phyloP scores from a whole-genome alignment of 768 basidiomycete genomes.

The Boletus tylopilopsis region DNA sequence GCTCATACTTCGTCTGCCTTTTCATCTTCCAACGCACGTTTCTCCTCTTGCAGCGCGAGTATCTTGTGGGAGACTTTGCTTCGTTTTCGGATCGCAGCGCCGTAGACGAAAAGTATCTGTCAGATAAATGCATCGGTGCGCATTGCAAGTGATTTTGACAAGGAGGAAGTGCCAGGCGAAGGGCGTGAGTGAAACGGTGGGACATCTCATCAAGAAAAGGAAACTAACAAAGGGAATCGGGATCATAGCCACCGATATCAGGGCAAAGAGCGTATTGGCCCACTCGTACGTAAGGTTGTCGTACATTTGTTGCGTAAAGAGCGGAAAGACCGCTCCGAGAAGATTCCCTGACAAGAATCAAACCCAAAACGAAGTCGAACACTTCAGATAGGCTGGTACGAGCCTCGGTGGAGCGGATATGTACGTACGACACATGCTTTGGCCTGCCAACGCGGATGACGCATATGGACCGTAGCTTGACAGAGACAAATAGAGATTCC shows the following conservation, averaged over 20 bases:
- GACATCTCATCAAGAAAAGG: no score
- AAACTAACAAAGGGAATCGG: conserved; percentile 55
- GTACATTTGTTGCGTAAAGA: conserved; percentile 64
- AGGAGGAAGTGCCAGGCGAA: neutral
- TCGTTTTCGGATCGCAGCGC: conserved; percentile 30
- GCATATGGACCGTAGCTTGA: conserved; percentile 56
- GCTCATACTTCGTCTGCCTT: conserved; percentile 4
- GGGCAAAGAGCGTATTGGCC: conserved; percentile 56
- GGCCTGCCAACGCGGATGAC: conserved; percentile 65
- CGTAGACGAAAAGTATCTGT: conserved; percentile 31
- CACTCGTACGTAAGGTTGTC: conserved; percentile 51
- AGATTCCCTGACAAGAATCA: conserved; percentile 41
- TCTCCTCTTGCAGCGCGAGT: conserved; percentile 12
- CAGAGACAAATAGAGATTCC: neutral
- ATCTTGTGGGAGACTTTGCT: conserved; percentile 27
- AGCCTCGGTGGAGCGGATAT: neutral
- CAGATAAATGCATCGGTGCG: neutral
- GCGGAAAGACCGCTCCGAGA: conserved; percentile 50
- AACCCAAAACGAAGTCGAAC: conserved; percentile 17
- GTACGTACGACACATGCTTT: conserved; percentile 53
- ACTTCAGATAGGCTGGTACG: conserved; percentile 4
- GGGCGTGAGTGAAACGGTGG: no score
- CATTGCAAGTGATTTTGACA: neutral
- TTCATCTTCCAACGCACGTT: neutral
- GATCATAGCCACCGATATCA: conserved; percentile 50